Conservation (phyloP, 345 rosid species). For the Adansonia digitata region DNA sequence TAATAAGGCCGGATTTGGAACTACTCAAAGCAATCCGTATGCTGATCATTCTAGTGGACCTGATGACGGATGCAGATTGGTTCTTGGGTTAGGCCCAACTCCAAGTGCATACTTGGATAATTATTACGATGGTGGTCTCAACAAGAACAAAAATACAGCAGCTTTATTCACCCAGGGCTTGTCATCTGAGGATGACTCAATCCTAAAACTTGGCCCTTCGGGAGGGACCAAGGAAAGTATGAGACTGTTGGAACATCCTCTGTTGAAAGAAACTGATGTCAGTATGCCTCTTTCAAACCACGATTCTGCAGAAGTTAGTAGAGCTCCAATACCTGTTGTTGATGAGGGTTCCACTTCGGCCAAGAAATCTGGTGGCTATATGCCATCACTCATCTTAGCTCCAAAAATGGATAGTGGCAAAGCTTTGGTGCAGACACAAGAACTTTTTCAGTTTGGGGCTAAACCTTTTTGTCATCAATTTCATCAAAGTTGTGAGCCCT, state of each 20-base stretch:
- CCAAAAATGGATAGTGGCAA: conserved; percentile 41
- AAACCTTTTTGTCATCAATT: conserved; percentile 29
- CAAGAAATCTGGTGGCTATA: conserved; percentile 84
- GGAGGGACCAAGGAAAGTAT: conserved; percentile 41
- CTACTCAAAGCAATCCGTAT: conserved; percentile 29
- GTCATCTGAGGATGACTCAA: conserved; percentile 47
- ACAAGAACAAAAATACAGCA: conserved; percentile 37
- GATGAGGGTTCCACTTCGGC: conserved; percentile 97
- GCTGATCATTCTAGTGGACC: conserved; percentile 41
- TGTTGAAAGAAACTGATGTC: conserved; percentile 34
- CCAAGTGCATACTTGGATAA: conserved; percentile 43
- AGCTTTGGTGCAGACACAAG: conserved; percentile 34
- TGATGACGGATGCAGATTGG: conserved; percentile 79
- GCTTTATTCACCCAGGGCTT: conserved; percentile 30
- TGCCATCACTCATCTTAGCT: conserved; percentile 80
- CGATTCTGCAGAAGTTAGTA: conserved; percentile 24
- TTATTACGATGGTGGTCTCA: conserved; percentile 29
- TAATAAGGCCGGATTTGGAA: conserved; percentile 29
- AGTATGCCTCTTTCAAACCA: conserved; percentile 23
- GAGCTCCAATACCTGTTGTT: conserved; percentile 48
- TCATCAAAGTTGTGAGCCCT: conserved; percentile 46
- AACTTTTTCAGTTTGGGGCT: conserved; percentile 39
- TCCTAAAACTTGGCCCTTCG: conserved; percentile 76
- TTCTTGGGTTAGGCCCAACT: conserved; percentile 90
- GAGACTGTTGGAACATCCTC: conserved; percentile 45